Conservation (phyloP, 129 eudicot species). For the Tagetes patula region DNA sequence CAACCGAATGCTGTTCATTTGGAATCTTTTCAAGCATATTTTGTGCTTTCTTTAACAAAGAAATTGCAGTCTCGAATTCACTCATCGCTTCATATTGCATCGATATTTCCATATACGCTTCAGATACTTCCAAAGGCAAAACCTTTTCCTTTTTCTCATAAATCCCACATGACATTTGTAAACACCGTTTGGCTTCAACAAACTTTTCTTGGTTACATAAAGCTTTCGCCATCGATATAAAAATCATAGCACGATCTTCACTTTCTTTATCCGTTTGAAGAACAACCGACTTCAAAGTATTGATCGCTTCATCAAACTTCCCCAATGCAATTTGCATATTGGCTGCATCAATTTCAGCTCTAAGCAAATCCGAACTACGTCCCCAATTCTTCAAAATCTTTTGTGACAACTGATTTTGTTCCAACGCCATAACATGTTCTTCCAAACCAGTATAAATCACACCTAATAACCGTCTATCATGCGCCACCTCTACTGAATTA, state of each 20-base stretch:
- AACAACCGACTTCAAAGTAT: constrained; percentile 63
- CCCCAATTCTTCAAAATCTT: constrained; percentile 90
- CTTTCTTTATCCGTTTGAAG: constrained; percentile 75
- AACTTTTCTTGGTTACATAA: constrained; percentile 70
- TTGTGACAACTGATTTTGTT: constrained; percentile 75
- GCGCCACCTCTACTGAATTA: constrained; percentile 87
- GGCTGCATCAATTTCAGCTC: constrained; percentile 89
- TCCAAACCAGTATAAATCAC: constrained; percentile 85
- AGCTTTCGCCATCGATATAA: constrained; percentile 86
- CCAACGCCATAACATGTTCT: constrained; percentile 76
- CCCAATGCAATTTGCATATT: constrained; percentile 91
- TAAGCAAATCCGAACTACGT: constrained; percentile 60
- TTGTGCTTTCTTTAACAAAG: constrained; percentile 68
- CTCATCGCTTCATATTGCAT: constrained; percentile 83
- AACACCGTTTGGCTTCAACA: constrained; percentile 64
- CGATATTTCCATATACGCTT: constrained; percentile 78
- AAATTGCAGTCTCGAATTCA: constrained; percentile 77
- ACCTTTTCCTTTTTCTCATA: constrained; percentile 52
- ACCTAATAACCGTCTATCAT: constrained; percentile 78
- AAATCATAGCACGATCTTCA: constrained; percentile 73
- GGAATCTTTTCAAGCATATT: constrained; percentile 77
- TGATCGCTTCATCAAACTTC: constrained; percentile 68
- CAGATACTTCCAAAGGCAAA: constrained; percentile 57
- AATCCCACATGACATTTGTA: constrained; percentile 70
- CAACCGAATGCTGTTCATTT: constrained; percentile 78